Conservation (phyloP, 2,329 filamentous ascomycete species). For the Xylariomycetidae sp. region DNA sequence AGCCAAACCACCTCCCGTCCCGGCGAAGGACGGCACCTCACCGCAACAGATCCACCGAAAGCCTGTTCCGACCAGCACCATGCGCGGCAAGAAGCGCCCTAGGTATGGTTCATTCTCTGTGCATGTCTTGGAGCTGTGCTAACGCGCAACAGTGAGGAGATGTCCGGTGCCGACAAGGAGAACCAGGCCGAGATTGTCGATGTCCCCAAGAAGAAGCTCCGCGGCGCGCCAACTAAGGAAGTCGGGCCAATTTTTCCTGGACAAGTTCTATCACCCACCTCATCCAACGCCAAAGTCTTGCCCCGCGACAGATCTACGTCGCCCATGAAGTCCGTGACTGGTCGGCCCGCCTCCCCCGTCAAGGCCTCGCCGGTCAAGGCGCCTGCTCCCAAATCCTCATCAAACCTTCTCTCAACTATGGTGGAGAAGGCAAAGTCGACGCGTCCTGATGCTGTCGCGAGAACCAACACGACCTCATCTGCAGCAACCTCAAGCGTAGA, state of each 20-base stretch:
- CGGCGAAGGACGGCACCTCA: constrained; percentile 41
- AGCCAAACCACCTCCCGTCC: constrained; percentile 38
- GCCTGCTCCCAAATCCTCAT: constrained; percentile 29
- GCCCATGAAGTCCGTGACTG: constrained; percentile 50
- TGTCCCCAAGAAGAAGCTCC: constrained; percentile 64
- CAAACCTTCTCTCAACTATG: constrained; percentile 48
- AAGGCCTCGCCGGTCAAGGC: too few relatives aligned
- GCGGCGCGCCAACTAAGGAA: constrained; percentile 35
- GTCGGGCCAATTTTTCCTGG: constrained; percentile 37
- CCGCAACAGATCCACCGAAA: constrained; percentile 30
- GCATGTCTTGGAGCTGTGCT: constrained; percentile 13
- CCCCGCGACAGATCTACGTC: constrained; percentile 44
- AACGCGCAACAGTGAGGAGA: constrained; percentile 48
- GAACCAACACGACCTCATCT: constrained; percentile 41
- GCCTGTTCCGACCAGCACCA: constrained; percentile 24
- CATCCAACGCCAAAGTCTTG: constrained; percentile 68
- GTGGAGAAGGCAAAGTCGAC: constrained; percentile 55
- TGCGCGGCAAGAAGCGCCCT: constrained; percentile 38
- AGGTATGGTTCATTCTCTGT: constrained; percentile 37
- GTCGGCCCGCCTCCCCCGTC: constrained; percentile 27
- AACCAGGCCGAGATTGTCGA: constrained; percentile 56
- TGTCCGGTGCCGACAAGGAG: constrained; percentile 65
- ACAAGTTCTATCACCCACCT: constrained; percentile 74
- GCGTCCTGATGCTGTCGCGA: constrained; percentile 38
- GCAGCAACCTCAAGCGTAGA: constrained; percentile 33